Evolutionary conservation across 495 filamentous ascomycete species (phyloP).

Genomic region (Poronia punctata): DNA sequence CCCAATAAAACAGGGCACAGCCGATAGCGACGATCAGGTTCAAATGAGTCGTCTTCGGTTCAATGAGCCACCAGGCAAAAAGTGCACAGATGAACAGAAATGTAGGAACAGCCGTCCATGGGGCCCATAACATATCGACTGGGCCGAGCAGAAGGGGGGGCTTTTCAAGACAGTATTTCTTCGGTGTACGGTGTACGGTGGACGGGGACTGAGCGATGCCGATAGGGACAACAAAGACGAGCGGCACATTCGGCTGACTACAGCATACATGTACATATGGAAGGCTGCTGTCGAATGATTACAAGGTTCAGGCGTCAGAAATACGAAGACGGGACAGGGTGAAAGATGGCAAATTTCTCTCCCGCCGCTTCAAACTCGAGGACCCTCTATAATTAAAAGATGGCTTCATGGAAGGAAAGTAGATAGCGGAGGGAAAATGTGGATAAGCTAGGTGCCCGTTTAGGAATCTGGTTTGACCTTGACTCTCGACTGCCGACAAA

Average conservation of each 20-base stretch:
- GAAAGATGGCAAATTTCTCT: background rate
- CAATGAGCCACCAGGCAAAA: slow-evolving; percentile 43
- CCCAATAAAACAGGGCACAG: slow-evolving; percentile 40
- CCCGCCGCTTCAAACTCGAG: background rate
- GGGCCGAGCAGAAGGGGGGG: slow-evolving; percentile 16
- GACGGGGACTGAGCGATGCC: background rate
- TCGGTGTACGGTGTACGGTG: background rate
- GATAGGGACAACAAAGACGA: background rate
- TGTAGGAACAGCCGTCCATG: slow-evolving; percentile 41
- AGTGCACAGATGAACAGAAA: slow-evolving; percentile 44
- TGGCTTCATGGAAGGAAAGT: too few relatives aligned
- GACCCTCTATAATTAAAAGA: background rate
- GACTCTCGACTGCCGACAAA: too few relatives aligned
- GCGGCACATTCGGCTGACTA: background rate
- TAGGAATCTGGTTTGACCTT: too few relatives aligned
- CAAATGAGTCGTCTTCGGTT: slow-evolving; percentile 39
- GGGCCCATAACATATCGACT: slow-evolving; percentile 46
- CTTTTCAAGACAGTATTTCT: background rate
- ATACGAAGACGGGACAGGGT: background rate
- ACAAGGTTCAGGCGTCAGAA: too few relatives aligned
- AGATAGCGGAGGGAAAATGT: too few relatives aligned
- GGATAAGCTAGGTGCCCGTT: too few relatives aligned
- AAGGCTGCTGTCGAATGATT: too few relatives aligned
- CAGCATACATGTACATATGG: too few relatives aligned
- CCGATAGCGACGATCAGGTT: slow-evolving; percentile 39